phyloP scores from a whole-genome alignment of 176 grass and related monocot genomes.

The Aegilops speltoides region DNA sequence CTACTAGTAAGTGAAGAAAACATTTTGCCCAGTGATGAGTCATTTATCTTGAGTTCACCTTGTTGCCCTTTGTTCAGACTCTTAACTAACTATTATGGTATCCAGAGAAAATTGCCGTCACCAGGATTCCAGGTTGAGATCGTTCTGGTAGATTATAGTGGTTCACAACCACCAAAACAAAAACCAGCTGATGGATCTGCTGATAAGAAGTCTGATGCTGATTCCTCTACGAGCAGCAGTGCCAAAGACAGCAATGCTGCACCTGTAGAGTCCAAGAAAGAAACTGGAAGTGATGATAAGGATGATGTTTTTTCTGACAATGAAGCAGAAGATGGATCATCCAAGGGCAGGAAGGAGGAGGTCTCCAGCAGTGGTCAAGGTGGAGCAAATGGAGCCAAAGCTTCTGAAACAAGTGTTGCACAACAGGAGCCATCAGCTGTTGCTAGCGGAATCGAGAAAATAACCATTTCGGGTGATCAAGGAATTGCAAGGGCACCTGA shows the following conservation, averaged over 20 bases:
- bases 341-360: constrained; percentile 46
- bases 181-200: constrained; percentile 17
- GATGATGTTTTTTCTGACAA: constrained; percentile 89
- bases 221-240: constrained; percentile 20
- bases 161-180: constrained; percentile 48
- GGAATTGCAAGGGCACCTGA: constrained; percentile 45
- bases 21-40: neutral
- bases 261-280: constrained; percentile 41
- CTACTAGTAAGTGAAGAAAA: neutral
- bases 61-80: neutral
- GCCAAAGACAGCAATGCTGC: constrained; percentile 45
- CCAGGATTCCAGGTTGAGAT: constrained; percentile 92
- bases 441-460: constrained; percentile 49
- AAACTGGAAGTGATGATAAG: constrained; percentile 57
- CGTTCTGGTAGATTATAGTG: constrained; percentile 82
- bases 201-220: constrained; percentile 38
- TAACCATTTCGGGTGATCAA: constrained; percentile 47
- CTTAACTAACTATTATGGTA: constrained; percentile 27
- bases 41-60: neutral
- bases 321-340: constrained; percentile 69
- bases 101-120: constrained; percentile 92
- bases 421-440: constrained; percentile 34
- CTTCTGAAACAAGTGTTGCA: constrained; percentile 40
- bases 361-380: constrained; percentile 13
- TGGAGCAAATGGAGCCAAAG: constrained; percentile 40